Base-by-base conservation (phyloP, 345 rosid genomes). In the Gossypioides kirkii region DNA sequence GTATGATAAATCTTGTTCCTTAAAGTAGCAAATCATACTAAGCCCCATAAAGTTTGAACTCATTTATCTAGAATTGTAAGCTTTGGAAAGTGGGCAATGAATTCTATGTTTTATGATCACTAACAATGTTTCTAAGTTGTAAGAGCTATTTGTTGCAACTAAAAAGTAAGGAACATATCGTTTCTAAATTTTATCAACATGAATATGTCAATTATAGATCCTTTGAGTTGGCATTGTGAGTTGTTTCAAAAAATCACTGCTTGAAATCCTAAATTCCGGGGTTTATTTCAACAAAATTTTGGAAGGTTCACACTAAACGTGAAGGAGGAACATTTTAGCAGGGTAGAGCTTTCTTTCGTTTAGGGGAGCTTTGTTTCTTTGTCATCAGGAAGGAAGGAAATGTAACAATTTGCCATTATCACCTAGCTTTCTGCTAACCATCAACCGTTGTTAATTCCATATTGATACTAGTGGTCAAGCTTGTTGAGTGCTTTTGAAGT, bases 321-420 rank as follows among this genome's bases (percentile, higher is more conserved):
- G 42, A 23, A 41, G 50, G 17, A 41, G 50, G 26, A 47, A 63
- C 10, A 41, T 11, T 41, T 63, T 8, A 8, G 16, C n/a, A 8
- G 47, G 25, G 1, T n/a, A 38, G 14, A 61, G 22, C 68, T 17
- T 32, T 32, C 18, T 32, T 28, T 8, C 6, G 10, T 60, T 60
- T 12, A 26, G 2, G 20, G 18, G 64, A 32, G 18, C 65, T 61
- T 61, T 38, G 20, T 62, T 62, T 62, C 68, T 41, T 62, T 41
- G 54, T 41, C 28, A 63, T n/a, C 69, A 41, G 69, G 43, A n/a
- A 41, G 47, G 69, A 41, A 41, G 41, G 18, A 59, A 63, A 63
- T 41, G 4, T 41, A 41, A 10, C 50, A 18, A 18, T 63, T 63
- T 63, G 16, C 26, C 41, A 18, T 41, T 38, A n/a, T 9, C 28